Evolutionary conservation across 2,329 filamentous ascomycete genomes (phyloP).

Genomic region (Venturia pyrina): DNA sequence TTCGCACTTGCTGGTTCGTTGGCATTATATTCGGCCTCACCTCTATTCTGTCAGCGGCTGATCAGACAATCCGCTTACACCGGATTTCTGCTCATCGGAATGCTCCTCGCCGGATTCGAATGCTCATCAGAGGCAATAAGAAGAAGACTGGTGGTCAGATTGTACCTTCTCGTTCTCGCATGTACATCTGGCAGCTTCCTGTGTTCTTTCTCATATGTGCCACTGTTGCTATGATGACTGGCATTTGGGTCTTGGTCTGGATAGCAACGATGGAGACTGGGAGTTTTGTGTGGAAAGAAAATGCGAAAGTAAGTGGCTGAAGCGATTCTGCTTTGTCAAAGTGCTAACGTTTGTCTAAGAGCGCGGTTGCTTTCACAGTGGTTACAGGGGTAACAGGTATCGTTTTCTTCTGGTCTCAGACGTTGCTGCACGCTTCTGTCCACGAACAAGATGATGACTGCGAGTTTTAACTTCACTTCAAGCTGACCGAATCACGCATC

Average conservation of each 20-base stretch:
- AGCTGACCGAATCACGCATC: not conserved
- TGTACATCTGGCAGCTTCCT: constrained; percentile 30
- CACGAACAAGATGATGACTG: not conserved
- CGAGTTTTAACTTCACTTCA: not conserved
- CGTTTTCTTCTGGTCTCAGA: constrained; percentile 2
- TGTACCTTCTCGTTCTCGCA: constrained; percentile 21
- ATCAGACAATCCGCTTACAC: constrained; percentile 34
- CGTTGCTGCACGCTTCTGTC: not conserved
- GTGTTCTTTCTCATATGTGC: constrained; percentile 27
- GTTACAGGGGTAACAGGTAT: not conserved
- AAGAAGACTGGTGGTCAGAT: constrained; percentile 17
- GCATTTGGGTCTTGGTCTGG: constrained; percentile 31
- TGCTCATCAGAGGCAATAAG: constrained; percentile 22
- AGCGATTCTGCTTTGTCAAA: not conserved
- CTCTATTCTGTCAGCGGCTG: constrained; percentile 36
- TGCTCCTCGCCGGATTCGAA: constrained; percentile 26
- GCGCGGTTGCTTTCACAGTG: not conserved
- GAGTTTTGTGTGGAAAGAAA: constrained; percentile 22
- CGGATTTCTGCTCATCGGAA: constrained; percentile 32
- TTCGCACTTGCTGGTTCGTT: constrained; percentile 33
- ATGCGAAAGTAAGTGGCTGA: constrained; percentile 20
- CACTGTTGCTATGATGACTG: constrained; percentile 27
- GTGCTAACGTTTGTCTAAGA: not conserved
- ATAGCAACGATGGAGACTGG: constrained; percentile 21
- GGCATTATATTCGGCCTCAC: constrained; percentile 41